Evolutionary conservation across 257 asterid genomes (phyloP).

Genomic region (Salvia splendens): DNA sequence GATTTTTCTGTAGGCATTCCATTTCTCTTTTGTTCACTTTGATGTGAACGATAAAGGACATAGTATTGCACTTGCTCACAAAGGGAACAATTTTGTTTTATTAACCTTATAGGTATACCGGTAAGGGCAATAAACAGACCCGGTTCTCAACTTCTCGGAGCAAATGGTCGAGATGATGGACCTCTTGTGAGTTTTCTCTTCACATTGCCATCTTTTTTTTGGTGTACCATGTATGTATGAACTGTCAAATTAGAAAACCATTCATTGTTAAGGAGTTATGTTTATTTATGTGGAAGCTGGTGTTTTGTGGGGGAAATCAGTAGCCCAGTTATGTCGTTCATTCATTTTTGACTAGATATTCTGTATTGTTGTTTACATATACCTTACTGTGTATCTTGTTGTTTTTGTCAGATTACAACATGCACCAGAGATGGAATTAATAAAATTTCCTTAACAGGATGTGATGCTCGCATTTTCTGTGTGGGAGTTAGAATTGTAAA

Average conservation of each 20-base stretch:
- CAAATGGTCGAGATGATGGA: constrained; percentile 99
- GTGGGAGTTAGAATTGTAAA: constrained; percentile 89
- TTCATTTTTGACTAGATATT: constrained; percentile 23
- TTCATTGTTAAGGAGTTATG: not conserved
- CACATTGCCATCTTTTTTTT: not conserved
- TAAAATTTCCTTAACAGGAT: constrained; percentile 79
- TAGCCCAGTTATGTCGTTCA: not conserved
- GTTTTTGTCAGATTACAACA: constrained; percentile 79
- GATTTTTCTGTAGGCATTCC: not conserved
- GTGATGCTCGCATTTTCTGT: constrained; percentile 90
- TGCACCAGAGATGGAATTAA: constrained; percentile 91
- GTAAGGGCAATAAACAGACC: constrained; percentile 94
- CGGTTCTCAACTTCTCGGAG: constrained; percentile 87
- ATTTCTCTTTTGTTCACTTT: constrained; percentile 10
- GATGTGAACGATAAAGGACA: constrained; percentile 26
- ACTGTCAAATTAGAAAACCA: not conserved
- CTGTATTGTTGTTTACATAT: constrained; percentile 42
- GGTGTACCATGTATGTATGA: not conserved
- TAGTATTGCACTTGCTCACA: constrained; percentile 14
- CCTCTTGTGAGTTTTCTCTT: constrained; percentile 67
- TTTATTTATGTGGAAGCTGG: constrained; percentile 1
- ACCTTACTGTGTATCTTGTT: constrained; percentile 37
- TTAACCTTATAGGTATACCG: constrained; percentile 58
- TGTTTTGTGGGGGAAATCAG: not conserved
- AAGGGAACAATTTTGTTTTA: constrained; percentile 20